phyloP scores from a whole-genome alignment of 306 rosid genomes.

The Dryas octopetala region DNA sequence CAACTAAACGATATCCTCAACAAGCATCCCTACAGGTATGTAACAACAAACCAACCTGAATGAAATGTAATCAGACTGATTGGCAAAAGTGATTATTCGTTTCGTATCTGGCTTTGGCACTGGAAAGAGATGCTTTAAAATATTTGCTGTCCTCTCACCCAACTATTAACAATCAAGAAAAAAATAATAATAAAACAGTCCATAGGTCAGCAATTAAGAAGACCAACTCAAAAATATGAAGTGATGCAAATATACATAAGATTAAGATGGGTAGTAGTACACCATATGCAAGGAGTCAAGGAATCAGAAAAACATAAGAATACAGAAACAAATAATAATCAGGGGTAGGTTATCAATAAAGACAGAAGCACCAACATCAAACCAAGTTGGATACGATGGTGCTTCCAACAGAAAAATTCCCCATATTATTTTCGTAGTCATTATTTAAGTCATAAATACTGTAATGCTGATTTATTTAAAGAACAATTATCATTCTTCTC shows the following conservation, averaged over 20 bases:
- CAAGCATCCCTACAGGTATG: not conserved
- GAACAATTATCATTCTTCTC: not conserved
- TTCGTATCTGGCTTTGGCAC: slow-evolving; percentile 92
- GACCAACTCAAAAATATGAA: not conserved
- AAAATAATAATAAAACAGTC: slow-evolving; percentile 20
- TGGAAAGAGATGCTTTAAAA: slow-evolving; percentile 84
- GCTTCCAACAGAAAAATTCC: slow-evolving; percentile 10
- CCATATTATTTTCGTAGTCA: not conserved
- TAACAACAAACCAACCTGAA: slow-evolving; percentile 61
- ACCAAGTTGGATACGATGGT: not conserved
- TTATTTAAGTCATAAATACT: not conserved
- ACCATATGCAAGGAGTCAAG: not conserved
- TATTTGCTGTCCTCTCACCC: slow-evolving; percentile 79
- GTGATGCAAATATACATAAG: not conserved
- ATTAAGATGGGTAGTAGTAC: not conserved
- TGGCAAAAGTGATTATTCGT: slow-evolving; percentile 77
- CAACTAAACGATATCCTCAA: no score
- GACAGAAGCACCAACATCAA: no score
- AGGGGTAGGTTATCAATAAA: no score
- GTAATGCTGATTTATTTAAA: not conserved
- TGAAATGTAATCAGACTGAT: slow-evolving; percentile 77
- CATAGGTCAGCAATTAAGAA: no score
- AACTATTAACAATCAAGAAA: slow-evolving; percentile 47
- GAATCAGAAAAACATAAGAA: not conserved
- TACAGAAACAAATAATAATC: no score